phyloP scores from a whole-genome alignment of 2,329 filamentous ascomycete species.

The Helminthosporium solani region DNA sequence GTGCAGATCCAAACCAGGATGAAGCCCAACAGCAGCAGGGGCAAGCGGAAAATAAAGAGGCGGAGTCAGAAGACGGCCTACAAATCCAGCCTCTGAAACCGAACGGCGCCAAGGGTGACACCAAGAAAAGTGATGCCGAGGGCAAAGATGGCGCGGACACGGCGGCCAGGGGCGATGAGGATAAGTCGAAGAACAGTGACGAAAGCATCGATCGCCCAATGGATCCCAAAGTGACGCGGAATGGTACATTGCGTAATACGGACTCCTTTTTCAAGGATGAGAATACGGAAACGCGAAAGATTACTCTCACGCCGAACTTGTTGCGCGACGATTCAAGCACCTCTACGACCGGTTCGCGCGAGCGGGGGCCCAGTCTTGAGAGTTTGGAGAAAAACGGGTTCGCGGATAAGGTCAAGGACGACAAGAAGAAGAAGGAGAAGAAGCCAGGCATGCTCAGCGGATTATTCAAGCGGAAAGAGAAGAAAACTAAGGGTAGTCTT shows the following conservation, averaged over 20 bases:
- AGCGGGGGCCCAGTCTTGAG: conserved; percentile 69
- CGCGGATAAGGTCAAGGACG: conserved; percentile 65
- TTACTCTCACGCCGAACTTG: conserved; percentile 90
- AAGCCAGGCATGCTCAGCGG: conserved; percentile 72
- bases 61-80: conserved; percentile 42
- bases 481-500: conserved; percentile 52
- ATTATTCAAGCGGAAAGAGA: conserved; percentile 66
- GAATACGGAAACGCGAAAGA: conserved; percentile 92
- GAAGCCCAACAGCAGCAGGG: conserved; percentile 20
- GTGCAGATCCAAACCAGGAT: conserved; percentile 33
- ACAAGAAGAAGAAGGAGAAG: conserved; percentile 71
- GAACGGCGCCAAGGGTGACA: conserved; percentile 34
- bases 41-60: conserved; percentile 39
- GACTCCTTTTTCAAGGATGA: conserved; percentile 99
- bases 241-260: conserved; percentile 84
- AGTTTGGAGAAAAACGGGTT: conserved; percentile 68
- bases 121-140: conserved; percentile 24
- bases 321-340: conserved; percentile 72
- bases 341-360: conserved; percentile 39
- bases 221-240: conserved; percentile 60
- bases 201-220: conserved; percentile 60
- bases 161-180: conserved; percentile 43
- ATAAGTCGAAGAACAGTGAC: conserved; percentile 60
- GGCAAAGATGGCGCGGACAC: conserved; percentile 37
- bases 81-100: conserved; percentile 43